A percentile compares a stretch with the other conserved stretches of the same genome.
phyloP scores from a whole-genome alignment of 208 protist genomes.

The Leishmania gerbilli region DNA sequence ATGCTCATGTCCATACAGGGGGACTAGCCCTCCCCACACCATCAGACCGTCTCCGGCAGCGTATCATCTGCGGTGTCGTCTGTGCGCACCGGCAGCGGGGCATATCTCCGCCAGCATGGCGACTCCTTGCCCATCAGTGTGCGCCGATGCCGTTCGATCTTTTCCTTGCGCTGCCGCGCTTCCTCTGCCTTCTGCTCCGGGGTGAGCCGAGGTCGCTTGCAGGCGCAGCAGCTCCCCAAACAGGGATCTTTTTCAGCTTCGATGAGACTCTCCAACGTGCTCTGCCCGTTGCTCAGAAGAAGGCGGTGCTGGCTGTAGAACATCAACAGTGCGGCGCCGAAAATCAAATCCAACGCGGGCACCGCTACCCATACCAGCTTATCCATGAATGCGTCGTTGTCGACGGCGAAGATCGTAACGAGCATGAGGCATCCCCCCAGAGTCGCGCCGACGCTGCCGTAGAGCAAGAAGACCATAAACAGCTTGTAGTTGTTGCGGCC shows the following conservation, averaged over 20 bases:
- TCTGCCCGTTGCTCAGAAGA: conserved; percentile 39
- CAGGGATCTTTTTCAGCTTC: neutral
- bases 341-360: conserved; percentile 26
- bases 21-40: neutral
- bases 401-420: conserved; percentile 46
- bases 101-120: conserved; percentile 42
- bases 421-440: conserved; percentile 32
- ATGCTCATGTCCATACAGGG: neutral
- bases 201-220: neutral
- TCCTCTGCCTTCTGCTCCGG: conserved; percentile 24
- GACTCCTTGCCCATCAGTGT: conserved; percentile 41
- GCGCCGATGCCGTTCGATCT: conserved; percentile 24
- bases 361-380: conserved; percentile 39
- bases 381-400: conserved; percentile 12
- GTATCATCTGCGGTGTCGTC: conserved; percentile 41
- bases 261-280: conserved; percentile 53
- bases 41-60: conserved; percentile 6
- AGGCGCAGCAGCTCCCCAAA: neutral
- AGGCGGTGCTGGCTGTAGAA: conserved; percentile 45
- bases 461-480: conserved; percentile 80
- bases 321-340: conserved; percentile 25
- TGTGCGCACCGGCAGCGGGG: conserved; percentile 39
- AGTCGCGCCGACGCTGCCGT: conserved; percentile 36
- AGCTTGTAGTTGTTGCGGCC: conserved; percentile 87
- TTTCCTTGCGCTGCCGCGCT: conserved; percentile 15